phyloP scores from a whole-genome alignment of 2,329 filamentous ascomycete species.

The Parastagonospora nodorum region DNA sequence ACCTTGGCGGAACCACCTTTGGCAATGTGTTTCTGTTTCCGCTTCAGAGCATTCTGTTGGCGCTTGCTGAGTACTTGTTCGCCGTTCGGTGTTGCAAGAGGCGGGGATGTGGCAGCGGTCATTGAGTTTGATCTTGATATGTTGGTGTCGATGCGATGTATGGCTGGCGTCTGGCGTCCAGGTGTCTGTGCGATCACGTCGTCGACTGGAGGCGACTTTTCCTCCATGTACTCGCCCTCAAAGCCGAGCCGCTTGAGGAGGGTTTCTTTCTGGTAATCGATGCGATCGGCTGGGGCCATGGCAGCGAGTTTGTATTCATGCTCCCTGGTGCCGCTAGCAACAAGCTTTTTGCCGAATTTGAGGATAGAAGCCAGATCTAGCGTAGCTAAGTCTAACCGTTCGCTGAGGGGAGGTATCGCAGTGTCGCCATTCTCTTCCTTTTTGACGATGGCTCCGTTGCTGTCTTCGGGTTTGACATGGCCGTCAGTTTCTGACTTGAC shows the following conservation, averaged over 20 bases:
- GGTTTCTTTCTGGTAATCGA: constrained; percentile 89
- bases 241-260: constrained; percentile 81
- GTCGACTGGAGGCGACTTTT: constrained; percentile 72
- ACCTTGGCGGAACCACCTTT: constrained; percentile 90
- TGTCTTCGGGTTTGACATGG: constrained; percentile 64
- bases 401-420: constrained; percentile 52
- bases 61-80: constrained; percentile 74
- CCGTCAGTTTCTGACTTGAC: constrained; percentile 46
- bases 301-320: constrained; percentile 84
- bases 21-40: constrained; percentile 88
- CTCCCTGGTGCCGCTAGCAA: constrained; percentile 79
- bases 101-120: constrained; percentile 53
- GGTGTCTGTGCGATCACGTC: constrained; percentile 59
- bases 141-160: constrained; percentile 59
- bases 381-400: constrained; percentile 72
- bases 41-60: constrained; percentile 91
- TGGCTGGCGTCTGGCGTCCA: constrained; percentile 38
- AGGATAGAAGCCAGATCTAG: constrained; percentile 82
- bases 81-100: constrained; percentile 48
- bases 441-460: constrained; percentile 46
- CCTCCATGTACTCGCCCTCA: constrained; percentile 80
- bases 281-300: constrained; percentile 78
- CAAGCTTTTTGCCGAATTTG: constrained; percentile 79
- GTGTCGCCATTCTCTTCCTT: constrained; percentile 59
- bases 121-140: constrained; percentile 53